Evolutionary conservation across 2,329 filamentous ascomycete species (phyloP).

Genomic region (Colletotrichum sp.): DNA sequence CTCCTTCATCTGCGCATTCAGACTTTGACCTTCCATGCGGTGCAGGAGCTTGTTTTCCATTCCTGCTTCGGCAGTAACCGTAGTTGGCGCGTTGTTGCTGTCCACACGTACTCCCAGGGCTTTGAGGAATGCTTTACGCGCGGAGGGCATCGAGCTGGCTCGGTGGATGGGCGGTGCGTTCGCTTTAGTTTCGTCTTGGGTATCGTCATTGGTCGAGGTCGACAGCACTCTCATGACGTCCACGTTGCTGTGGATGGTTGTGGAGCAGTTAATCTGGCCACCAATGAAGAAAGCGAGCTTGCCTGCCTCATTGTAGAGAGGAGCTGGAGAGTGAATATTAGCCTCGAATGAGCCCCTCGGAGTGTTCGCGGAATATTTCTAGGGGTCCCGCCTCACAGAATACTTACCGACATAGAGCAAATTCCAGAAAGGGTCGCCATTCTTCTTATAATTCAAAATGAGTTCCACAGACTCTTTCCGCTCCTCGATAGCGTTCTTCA

Average conservation of each 20-base stretch:
- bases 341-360: no score
- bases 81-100: not conserved
- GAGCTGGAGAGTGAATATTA: slow-evolving; percentile 23
- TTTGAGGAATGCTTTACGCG: slow-evolving; percentile 10
- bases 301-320: slow-evolving; percentile 49
- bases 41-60: slow-evolving; percentile 28
- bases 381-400: no score
- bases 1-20: slow-evolving; percentile 30
- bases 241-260: slow-evolving; percentile 49
- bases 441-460: slow-evolving; percentile 55
- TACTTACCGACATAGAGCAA: slow-evolving; percentile 51
- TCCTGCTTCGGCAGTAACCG: slow-evolving; percentile 12
- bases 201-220: not conserved
- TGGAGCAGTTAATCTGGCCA: slow-evolving; percentile 59
- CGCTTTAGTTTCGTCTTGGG: not conserved
- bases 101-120: not conserved
- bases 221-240: slow-evolving; percentile 52
- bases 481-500: slow-evolving; percentile 45
- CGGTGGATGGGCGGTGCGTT: not conserved
- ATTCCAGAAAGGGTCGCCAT: slow-evolving; percentile 62
- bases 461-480: slow-evolving; percentile 53
- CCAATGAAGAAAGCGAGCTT: slow-evolving; percentile 54
- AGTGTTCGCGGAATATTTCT: no score
- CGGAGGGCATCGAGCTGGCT: not conserved
- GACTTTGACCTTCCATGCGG: slow-evolving; percentile 29